Conservation (phyloP, 805 yeast species). For the Starmerella roubikii region DNA sequence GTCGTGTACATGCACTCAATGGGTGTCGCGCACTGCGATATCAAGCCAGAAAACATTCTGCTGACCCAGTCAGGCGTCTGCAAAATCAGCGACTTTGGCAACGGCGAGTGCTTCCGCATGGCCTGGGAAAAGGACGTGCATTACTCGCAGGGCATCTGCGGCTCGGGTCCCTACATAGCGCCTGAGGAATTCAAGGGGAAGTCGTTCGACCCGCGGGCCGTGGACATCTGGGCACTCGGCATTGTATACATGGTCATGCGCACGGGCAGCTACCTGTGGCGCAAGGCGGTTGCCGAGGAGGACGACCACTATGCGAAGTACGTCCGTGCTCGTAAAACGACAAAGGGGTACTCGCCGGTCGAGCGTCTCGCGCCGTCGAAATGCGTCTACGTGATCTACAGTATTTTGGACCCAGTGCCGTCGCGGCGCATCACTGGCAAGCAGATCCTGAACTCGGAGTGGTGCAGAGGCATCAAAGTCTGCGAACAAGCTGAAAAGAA, state of each 20-base stretch:
- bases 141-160: constrained; percentile 60
- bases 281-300: constrained; percentile 53
- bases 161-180: constrained; percentile 82
- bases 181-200: constrained; percentile 64
- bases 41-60: constrained; percentile 77
- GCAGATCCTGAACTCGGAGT: constrained; percentile 81
- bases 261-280: constrained; percentile 90
- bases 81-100: constrained; percentile 77
- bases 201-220: constrained; percentile 60
- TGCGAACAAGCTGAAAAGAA: constrained; percentile 51
- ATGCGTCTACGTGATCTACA: constrained; percentile 85
- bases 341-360: constrained; percentile 83
- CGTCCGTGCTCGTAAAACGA: constrained; percentile 62
- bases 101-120: constrained; percentile 78
- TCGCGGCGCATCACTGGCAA: constrained; percentile 72
- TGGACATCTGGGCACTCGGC: constrained; percentile 85
- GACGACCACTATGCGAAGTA: constrained; percentile 74
- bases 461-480: constrained; percentile 82
- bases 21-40: constrained; percentile 89
- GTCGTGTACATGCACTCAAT: constrained; percentile 73
- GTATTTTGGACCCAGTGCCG: constrained; percentile 86
- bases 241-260: constrained; percentile 66
- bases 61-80: constrained; percentile 52
- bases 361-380: constrained; percentile 72
- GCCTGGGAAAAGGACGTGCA: constrained; percentile 75